Base-by-base conservation (phyloP, 495 filamentous ascomycete species). In the Rostrohypoxylon terebratum region DNA sequence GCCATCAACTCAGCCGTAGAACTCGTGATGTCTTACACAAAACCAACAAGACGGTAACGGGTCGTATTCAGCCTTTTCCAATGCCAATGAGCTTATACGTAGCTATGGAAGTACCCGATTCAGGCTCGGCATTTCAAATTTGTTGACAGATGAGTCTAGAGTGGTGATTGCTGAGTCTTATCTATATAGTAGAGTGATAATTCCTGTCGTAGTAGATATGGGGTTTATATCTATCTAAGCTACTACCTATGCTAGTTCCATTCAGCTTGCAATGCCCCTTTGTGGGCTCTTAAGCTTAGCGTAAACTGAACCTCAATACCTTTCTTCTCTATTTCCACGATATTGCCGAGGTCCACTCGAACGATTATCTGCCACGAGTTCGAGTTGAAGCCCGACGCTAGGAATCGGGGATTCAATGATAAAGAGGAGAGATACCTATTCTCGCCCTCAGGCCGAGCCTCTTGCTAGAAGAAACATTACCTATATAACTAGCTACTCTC, bases 1-100 rank as follows among this genome's bases (percentile, higher is more conserved):
- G 54, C 45, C 42, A 40, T n/a, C 9, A 51, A 20, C 31, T 16
- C 40, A 40, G 18, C 66, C 66, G 50, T 58, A 69, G 62, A 36
- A 50, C 36, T 63, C 58, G 59, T 31, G 40, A 69, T 63, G 4
- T 57, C 25, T 44, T 45, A 48, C 23, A 55, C 7, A 50, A 28
- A 42, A 4, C 5, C 6, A 36, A 18, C n/a, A 14, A 34, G 25
- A 20, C 3, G 20, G 18, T 18, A 36, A 8, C 8, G 9, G 51
- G 4, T 14, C 10, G 7, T 16, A 31, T 54, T 31, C 23, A 31
- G 50, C 25, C 5, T 42, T 38, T 42, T 28, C 10, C 20, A 20
- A 9, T 21, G 47, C 23, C 23, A 51, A 11, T 51, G 47, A 51
- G 47, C 47, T 51, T 3, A 51, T 51, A 51, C 11, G 4, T 20